Conservation (phyloP, 495 filamentous ascomycete species). For the Opeltia flavorubescens region DNA sequence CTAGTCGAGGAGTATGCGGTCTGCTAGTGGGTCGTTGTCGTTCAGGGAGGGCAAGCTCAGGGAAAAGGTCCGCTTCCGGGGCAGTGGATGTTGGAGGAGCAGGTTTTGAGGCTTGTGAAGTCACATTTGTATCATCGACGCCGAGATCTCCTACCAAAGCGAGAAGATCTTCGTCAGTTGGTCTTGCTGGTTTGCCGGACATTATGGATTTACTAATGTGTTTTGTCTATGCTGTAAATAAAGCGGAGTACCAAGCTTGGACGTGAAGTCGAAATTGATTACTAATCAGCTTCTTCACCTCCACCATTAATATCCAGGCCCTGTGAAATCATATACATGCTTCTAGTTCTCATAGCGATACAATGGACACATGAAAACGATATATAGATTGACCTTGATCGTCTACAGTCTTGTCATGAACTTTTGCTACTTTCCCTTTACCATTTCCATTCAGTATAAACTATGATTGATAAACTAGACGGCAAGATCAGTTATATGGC, state of each 20-base stretch:
- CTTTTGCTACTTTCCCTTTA: too few species aligned
- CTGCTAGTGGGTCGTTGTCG: constrained; percentile 52
- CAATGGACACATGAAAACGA: too few species aligned
- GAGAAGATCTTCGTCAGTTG: constrained; percentile 66
- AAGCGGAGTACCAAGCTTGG: neutral
- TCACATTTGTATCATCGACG: constrained; percentile 33
- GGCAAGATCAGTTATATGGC: too few species aligned
- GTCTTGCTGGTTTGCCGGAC: constrained; percentile 24
- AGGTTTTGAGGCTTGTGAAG: constrained; percentile 30
- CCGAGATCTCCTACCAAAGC: constrained; percentile 68
- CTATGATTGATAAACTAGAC: too few species aligned
- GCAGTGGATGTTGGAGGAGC: constrained; percentile 25
- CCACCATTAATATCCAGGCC: too few species aligned
- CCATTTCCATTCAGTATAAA: too few species aligned
- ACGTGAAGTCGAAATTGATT: neutral
- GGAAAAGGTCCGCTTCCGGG: constrained; percentile 54
- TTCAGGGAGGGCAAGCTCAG: constrained; percentile 71
- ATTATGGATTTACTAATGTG: constrained; percentile 22
- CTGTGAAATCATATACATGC: too few species aligned
- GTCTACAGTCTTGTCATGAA: too few species aligned
- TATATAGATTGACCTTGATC: too few species aligned
- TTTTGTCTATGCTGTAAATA: neutral
- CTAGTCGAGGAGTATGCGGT: constrained; percentile 70
- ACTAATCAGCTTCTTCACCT: too few species aligned
- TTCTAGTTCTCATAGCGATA: too few species aligned